A percentile compares a stretch with the other conserved stretches of the same genome.
Evolutionary conservation across 1,284 basidiomycete genomes (phyloP).

Genomic region (Heterobasidion parviporum): DNA sequence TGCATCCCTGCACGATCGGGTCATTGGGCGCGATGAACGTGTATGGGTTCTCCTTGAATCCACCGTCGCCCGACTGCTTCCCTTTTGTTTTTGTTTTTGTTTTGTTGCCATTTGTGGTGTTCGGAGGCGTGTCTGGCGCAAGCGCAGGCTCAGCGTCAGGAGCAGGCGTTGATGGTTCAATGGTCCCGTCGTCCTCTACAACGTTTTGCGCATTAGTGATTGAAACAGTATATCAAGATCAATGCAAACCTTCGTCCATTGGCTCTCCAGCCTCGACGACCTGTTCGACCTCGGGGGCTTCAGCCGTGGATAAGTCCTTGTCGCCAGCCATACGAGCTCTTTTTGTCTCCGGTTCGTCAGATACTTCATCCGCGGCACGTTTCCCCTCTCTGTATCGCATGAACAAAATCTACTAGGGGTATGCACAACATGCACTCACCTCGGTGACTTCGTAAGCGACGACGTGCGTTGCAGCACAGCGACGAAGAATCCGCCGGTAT

Average conservation of each 20-base stretch:
- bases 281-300: slow-evolving; percentile 7
- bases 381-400: slow-evolving; percentile 31
- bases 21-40: slow-evolving; percentile 71
- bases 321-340: slow-evolving; percentile 29
- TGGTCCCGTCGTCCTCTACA: neutral
- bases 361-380: slow-evolving; percentile 34
- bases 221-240: neutral
- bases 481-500: slow-evolving; percentile 97
- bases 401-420: neutral
- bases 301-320: neutral
- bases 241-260: slow-evolving; percentile 10
- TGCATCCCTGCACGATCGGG: slow-evolving; percentile 60
- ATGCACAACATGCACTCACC: neutral
- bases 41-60: slow-evolving; percentile 89
- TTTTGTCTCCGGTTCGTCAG: slow-evolving; percentile 36
- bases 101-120: slow-evolving; percentile 3
- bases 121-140: slow-evolving; percentile 2
- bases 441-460: neutral
- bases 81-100: slow-evolving; percentile 15
- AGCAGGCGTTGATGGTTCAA: neutral
- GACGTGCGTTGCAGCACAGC: slow-evolving; percentile 66
- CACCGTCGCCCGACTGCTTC: slow-evolving; percentile 29
- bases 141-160: neutral
- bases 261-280: slow-evolving; percentile 11
- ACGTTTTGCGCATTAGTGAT: neutral